Evolutionary conservation across 2,329 filamentous ascomycete genomes (phyloP).

Genomic region (Clathrospora elynae): DNA sequence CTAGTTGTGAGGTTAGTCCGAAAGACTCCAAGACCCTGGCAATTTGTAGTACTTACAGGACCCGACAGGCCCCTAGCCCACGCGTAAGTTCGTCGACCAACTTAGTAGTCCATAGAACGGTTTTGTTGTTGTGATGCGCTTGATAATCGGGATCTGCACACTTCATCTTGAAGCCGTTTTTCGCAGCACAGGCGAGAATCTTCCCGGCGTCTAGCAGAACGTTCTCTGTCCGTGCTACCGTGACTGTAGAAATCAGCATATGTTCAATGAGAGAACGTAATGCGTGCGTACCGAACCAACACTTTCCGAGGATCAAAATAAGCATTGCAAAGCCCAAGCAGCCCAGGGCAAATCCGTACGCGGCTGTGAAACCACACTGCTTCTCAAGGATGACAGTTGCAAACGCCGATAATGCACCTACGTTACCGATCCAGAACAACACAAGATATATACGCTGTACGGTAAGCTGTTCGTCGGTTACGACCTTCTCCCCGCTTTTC

Average conservation of each 20-base stretch:
- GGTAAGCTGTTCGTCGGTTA: constrained; percentile 43
- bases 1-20: background rate
- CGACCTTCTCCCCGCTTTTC: constrained; percentile 41
- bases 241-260: constrained; percentile 7
- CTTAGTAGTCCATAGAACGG: constrained; percentile 35
- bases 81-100: constrained; percentile 38
- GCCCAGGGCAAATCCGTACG: constrained; percentile 65
- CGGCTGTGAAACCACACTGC: constrained; percentile 69
- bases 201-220: constrained; percentile 32
- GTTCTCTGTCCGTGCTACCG: constrained; percentile 28
- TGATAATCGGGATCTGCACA: constrained; percentile 36
- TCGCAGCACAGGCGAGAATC: constrained; percentile 34
- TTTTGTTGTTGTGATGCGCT: constrained; percentile 20
- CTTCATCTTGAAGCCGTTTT: constrained; percentile 35
- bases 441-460: constrained; percentile 49
- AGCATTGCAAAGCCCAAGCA: constrained; percentile 67
- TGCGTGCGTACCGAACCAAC: constrained; percentile 2
- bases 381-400: constrained; percentile 71
- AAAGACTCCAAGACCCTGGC: background rate
- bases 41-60: constrained; percentile 22
- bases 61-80: constrained; percentile 41
- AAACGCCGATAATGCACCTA: constrained; percentile 68
- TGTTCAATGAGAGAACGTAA: background rate
- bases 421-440: constrained; percentile 57
- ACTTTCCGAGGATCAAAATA: constrained; percentile 52